A percentile compares a stretch with the other conserved stretches of the same genome.
These are phyloP conservation scores for Boletus subparvulus DNA, from an alignment of 768 basidiomycete genomes.

Conservation along the genomic window DNA sequence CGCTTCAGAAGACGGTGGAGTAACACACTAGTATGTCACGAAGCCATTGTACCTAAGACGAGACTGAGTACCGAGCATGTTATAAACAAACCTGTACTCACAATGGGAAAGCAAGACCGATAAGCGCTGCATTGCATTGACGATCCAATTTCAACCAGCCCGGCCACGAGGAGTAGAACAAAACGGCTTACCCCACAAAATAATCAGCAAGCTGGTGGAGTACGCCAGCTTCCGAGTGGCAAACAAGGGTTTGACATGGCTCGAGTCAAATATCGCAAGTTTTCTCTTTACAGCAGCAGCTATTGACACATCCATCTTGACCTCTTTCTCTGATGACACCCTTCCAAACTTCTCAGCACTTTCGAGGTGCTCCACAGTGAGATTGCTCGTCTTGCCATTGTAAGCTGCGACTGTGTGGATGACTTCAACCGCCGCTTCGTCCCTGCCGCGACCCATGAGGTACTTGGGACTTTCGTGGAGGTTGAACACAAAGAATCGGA, in stretches of 20 bases:
- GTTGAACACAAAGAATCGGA: conserved; percentile 67
- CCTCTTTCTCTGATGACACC: conserved; percentile 7
- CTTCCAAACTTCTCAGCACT: conserved; percentile 13
- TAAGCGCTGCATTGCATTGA: conserved; percentile 49
- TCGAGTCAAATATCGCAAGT: conserved; percentile 37
- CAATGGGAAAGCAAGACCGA: conserved; percentile 75
- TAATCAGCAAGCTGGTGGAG: conserved; percentile 50
- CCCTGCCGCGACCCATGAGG: conserved; percentile 65
- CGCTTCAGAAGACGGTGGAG: not conserved
- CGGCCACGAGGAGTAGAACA: not conserved
- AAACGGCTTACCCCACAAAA: conserved; percentile 46
- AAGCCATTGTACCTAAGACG: conserved; percentile 47
- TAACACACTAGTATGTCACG: conserved; percentile 49
- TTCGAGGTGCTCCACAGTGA: conserved; percentile 53
- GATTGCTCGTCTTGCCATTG: conserved; percentile 50
- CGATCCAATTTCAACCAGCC: not conserved
- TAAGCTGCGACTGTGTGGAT: conserved; percentile 60
- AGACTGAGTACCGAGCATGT: not conserved
- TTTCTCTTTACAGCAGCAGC: conserved; percentile 40
- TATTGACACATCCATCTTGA: conserved; percentile 36
- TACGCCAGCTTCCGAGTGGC: conserved; percentile 48
- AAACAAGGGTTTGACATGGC: conserved; percentile 50
- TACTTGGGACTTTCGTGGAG: conserved; percentile 72
- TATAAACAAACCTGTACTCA: conserved; percentile 27
- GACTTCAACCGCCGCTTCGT: conserved; percentile 59